Percentiles rank a stretch among this genome's conserved stretches.
Evolutionary conservation across 495 filamentous ascomycete genomes (phyloP).

Genomic region (Penicillium simplicissimum): DNA sequence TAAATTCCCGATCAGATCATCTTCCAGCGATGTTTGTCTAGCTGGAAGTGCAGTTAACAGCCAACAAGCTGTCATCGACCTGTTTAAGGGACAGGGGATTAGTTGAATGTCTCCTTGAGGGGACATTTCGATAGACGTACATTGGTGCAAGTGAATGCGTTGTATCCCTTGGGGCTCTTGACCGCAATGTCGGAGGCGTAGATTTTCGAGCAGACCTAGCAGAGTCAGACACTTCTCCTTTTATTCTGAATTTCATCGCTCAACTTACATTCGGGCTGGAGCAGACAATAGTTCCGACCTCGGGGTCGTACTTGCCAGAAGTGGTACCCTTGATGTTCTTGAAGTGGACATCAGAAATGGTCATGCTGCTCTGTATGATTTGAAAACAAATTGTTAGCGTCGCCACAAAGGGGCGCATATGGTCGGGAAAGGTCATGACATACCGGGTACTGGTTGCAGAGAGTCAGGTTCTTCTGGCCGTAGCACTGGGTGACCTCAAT

Average conservation of each 20-base stretch:
- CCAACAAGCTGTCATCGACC: slow-evolving; percentile 40
- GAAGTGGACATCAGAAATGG: slow-evolving; percentile 57
- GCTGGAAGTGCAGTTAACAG: slow-evolving; percentile 44
- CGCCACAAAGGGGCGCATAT: not conserved
- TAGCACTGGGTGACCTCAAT: slow-evolving; percentile 70
- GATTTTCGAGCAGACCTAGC: slow-evolving; percentile 55
- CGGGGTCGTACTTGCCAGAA: slow-evolving; percentile 50
- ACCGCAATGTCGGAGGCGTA: slow-evolving; percentile 53
- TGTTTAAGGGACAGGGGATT: slow-evolving; percentile 4
- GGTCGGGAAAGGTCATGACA: not conserved
- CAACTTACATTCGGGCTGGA: slow-evolving; percentile 48
- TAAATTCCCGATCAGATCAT: not conserved
- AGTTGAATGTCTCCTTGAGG: not conserved
- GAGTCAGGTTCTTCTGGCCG: slow-evolving; percentile 60
- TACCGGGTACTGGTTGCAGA: slow-evolving; percentile 59
- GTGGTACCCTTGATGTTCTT: slow-evolving; percentile 57
- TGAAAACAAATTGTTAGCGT: not conserved
- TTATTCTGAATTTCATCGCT: not conserved
- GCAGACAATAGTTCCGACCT: slow-evolving; percentile 58
- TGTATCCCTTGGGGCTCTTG: slow-evolving; percentile 48
- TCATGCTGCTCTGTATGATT: slow-evolving; percentile 48
- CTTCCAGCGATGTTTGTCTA: slow-evolving; percentile 13
- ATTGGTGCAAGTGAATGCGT: slow-evolving; percentile 55
- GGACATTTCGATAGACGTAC: slow-evolving; percentile 30
- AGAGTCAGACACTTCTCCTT: slow-evolving; percentile 5